These are phyloP conservation scores for Vaucheria bursata DNA, from an alignment of 352 stramenopile genomes.

Conservation along the genomic window DNA sequence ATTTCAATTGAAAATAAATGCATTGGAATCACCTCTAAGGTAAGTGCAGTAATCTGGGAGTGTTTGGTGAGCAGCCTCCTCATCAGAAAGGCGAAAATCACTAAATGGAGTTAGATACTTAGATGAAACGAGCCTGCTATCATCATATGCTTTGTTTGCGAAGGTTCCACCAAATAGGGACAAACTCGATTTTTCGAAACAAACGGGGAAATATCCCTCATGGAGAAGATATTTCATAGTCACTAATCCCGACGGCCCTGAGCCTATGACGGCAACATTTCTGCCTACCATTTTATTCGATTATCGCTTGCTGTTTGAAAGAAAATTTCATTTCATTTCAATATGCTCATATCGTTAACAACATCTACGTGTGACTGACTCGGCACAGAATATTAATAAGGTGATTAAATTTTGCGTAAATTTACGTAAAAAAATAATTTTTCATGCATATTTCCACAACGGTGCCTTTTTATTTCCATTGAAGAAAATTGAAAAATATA, in stretches of 20 bases:
- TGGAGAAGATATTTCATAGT: neutral
- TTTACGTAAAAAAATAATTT: too few relatives aligned
- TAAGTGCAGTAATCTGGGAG: conserved; percentile 3
- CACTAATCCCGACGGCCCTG: neutral
- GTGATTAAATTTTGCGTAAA: too few relatives aligned
- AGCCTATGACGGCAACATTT: neutral
- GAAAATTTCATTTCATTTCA: too few relatives aligned
- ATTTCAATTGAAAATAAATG: neutral
- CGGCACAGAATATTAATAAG: too few relatives aligned
- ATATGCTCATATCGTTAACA: too few relatives aligned
- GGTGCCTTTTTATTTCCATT: too few relatives aligned
- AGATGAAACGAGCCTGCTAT: neutral
- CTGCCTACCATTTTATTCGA: too few relatives aligned
- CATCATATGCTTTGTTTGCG: conserved; percentile 3
- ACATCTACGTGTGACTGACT: too few relatives aligned
- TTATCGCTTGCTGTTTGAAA: too few relatives aligned
- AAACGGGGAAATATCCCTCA: neutral
- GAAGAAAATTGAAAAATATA: too few relatives aligned
- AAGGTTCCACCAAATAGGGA: neutral
- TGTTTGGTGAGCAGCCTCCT: neutral
- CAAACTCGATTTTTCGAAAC: neutral
- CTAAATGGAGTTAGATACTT: conserved; percentile 5
- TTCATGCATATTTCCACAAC: too few relatives aligned
- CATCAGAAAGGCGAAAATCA: neutral
- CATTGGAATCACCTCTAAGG: neutral